Evolutionary conservation across 164 flowering plant genomes (phyloP), one percentile per base, ranked within the genome.

Genomic region (Warburgia ugandensis): DNA sequence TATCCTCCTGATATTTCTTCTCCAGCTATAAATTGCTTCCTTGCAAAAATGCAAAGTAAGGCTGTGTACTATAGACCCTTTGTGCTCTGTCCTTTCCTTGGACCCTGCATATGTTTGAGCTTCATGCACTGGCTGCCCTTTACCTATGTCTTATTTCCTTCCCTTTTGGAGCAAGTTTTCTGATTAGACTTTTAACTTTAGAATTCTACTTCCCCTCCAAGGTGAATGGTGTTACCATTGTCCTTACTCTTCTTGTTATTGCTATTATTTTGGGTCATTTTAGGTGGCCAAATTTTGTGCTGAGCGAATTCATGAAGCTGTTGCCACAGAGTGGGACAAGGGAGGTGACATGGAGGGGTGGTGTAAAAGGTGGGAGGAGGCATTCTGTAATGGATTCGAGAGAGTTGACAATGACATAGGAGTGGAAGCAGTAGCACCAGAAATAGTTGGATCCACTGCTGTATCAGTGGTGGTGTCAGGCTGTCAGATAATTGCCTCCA

Each of bases 381-480:
- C 75, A 28, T 67, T 80, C 25, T 55, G 61, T 7, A 70, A 28
- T 27, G 70, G 80, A n/a, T 80, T 77, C 59, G 68, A 65, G 52
- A 77, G 69, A 63, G 68, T 72, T 39, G 86, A 77, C 55, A 67
- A 61, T 52, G 76, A 74, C 52, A 63, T 68, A 3, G 20, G 51
- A 19, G 56, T 50, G 8, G 73, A 70, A 49, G 58, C 68, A 19
- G 37, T 61, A 42, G 77, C 82, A 2, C 68, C 77, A 14, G 82
- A 80, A 56, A 76, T 75, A 64, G 83, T 83, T 16, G 92, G 92
- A 37, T 80, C 92, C 41, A 83, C 92, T 47, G 91, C 91, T 16
- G 77, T 77, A 22, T 77, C 68, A 6, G 76, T 65, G 29, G 73
- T 77, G 48, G 50, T 84, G n/a, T 77, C 85, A 20, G 76, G 81